These are phyloP conservation scores for Chlorella sp. DNA, from an alignment of 139 green algal genomes.

Conservation along the genomic window DNA sequence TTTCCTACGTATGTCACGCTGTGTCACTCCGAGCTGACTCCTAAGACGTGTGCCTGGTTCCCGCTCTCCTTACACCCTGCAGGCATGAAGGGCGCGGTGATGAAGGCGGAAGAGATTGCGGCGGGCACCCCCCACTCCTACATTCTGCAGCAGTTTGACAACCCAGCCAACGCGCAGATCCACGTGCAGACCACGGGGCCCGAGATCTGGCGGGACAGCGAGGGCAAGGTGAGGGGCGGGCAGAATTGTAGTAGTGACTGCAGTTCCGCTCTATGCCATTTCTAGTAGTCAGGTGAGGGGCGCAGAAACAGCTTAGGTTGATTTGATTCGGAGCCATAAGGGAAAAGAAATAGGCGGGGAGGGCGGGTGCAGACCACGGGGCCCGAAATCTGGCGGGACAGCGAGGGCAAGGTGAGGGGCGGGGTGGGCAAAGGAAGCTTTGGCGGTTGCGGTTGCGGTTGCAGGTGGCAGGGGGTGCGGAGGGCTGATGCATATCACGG, in stretches of 20 bases:
- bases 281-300: too few relatives aligned
- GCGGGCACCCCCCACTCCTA: conserved; percentile 61
- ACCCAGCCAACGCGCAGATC: conserved; percentile 79
- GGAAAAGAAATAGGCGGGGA: background rate
- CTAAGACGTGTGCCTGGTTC: too few relatives aligned
- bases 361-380: conserved; percentile 81
- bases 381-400: conserved; percentile 89
- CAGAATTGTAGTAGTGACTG: background rate
- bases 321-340: too few relatives aligned
- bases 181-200: conserved; percentile 80
- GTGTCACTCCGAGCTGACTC: too few relatives aligned
- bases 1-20: too few relatives aligned
- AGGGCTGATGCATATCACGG: background rate
- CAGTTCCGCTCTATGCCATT: too few relatives aligned
- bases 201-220: conserved; percentile 91
- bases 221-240: conserved; percentile 63
- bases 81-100: conserved; percentile 37
- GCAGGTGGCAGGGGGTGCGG: too few relatives aligned
- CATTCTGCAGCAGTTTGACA: conserved; percentile 76
- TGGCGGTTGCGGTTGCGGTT: background rate
- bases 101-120: conserved; percentile 90
- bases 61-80: background rate
- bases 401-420: conserved; percentile 69
- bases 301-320: too few relatives aligned
- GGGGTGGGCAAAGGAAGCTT: background rate